Base-by-base conservation (phyloP, 2,329 filamentous ascomycete species). In the Fusarium citri region DNA sequence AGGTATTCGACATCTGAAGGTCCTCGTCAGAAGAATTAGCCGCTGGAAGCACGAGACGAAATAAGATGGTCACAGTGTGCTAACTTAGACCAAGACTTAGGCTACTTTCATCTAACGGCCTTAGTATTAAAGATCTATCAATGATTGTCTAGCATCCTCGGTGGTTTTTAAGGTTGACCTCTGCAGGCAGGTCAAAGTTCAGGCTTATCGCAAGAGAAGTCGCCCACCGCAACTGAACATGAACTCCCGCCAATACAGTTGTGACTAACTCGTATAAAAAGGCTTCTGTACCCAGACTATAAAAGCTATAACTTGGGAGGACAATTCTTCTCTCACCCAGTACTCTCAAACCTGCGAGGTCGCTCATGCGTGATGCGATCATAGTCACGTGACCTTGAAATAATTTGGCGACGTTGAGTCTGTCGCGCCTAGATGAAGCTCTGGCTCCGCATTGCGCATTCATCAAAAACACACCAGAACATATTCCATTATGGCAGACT, bases 401-500 rank as follows among this genome's bases (percentile, higher is more conserved):
- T 37, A 37, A 55, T 71, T 63, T 68, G 59, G 69, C 59, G 59
- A 48, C 53, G 48, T 53, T 51, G 16, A 37, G 10, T 20, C 41
- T 15, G 53, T 59, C 69, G 65, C 68, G 65, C 43, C 26, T 47
- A 23, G n/a, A n/a, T 51, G 23, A 40, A 56, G 45, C 53, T 68
- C 49, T 25, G 28, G 40, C 43, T 54, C 45, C 48, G 28, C 46
- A 57, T 56, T 64, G 58, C 54, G 64, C 69, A 49, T 61, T 54
- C 55, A 64, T 61, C 46, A 60, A 41, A 48, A 14, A 45, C 46
- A 41, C 46, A 43, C 42, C 40, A 41, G 48, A 45, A 41, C 31
- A 31, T 50, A 23, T 43, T 22, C 50, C 69, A 82, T 63, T 6
- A 91, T 91, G 89, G 83, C 87, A 41, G 83, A 87, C 72, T 88